Evolutionary conservation across 306 rosid genomes (phyloP), one percentile per base, ranked within the genome.

Genomic region (Canavalia gladiata): DNA sequence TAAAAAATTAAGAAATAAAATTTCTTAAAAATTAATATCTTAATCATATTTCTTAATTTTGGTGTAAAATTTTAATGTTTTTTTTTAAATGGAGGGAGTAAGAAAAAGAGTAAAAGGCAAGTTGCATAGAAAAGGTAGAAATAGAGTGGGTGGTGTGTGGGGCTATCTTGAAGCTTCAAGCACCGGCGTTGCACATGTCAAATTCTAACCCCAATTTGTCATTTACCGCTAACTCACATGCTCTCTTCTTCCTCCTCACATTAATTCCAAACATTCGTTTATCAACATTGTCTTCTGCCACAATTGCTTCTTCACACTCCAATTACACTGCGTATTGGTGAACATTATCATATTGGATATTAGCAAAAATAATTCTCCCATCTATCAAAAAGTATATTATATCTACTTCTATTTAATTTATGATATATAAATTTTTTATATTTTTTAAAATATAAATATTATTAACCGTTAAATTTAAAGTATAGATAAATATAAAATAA

Each of bases 161-260:
- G 81, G 35, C 37, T 65, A 84, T 65, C 7, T 78, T 84, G 76
- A 78, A 78, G 49, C 42, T 72, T 84, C 42, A 73, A 78, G 68
- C 77, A 84, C 58, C 41, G 64, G 76, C 42, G 70, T 30, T 77
- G 13, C 35, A 39, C 46, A 68, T 10, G 5, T 41, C 8, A 56
- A 72, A 55, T 74, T 78, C 87, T 79, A 78, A 47, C 18, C 5
- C 57, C 52, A 74, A 30, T 57, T 67, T 84, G 81, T 74, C 84
- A 84, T 73, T 74, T 84, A 64, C 46, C 77, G n/a, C 77, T 63
- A 43, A 28, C 39, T 74, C 87, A 84, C 84, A 59, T 79, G 87
- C 68, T 30, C 18, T 58, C 50, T 37, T 41, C 65, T 68, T 45
- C 7, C 34, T 37, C 13, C 34, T 37, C 13, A 35, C 55, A 65